phyloP scores from a whole-genome alignment of 2,329 filamentous ascomycete species.

The Fusarium algeriense region DNA sequence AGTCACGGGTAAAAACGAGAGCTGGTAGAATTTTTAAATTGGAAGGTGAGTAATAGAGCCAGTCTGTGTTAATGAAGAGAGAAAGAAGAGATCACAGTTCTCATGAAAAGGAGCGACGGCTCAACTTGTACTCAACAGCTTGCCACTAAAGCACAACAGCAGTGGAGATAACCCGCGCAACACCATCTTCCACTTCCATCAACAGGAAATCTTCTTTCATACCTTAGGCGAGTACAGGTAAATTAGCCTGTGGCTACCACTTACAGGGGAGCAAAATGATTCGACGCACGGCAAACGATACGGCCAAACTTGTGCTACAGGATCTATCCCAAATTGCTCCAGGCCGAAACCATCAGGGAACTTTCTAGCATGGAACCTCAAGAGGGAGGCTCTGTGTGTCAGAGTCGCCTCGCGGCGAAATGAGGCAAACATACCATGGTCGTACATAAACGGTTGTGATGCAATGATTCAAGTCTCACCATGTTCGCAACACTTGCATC shows the following conservation, averaged over 20 bases:
- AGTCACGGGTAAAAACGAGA: constrained; percentile 13
- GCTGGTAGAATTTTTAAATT: background rate
- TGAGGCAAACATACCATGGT: constrained; percentile 46
- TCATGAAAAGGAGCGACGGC: constrained; percentile 10
- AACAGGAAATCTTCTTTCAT: constrained; percentile 13
- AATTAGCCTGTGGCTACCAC: constrained; percentile 14
- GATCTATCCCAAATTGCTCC: constrained; percentile 26
- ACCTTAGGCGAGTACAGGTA: constrained; percentile 5
- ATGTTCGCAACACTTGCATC: constrained; percentile 25
- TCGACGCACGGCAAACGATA: constrained; percentile 35
- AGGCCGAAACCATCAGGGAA: constrained; percentile 28
- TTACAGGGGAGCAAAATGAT: constrained; percentile 22
- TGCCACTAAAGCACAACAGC: constrained; percentile 25
- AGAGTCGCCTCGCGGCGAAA: constrained; percentile 36
- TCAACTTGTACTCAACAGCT: constrained; percentile 37
- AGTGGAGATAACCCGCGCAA: constrained; percentile 14
- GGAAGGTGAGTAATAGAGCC: constrained; percentile 3
- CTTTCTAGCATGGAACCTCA: constrained; percentile 35
- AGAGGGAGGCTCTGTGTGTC: constrained; percentile 21
- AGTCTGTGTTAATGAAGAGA: background rate
- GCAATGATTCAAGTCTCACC: constrained; percentile 40
- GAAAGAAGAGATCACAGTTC: background rate
- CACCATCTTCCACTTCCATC: constrained; percentile 10
- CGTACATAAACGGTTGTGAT: constrained; percentile 45
- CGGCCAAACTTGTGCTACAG: constrained; percentile 40